These are phyloP conservation scores for Miamiensis avidus DNA, from an alignment of 169 alveolate genomes.

Conservation along the genomic window DNA sequence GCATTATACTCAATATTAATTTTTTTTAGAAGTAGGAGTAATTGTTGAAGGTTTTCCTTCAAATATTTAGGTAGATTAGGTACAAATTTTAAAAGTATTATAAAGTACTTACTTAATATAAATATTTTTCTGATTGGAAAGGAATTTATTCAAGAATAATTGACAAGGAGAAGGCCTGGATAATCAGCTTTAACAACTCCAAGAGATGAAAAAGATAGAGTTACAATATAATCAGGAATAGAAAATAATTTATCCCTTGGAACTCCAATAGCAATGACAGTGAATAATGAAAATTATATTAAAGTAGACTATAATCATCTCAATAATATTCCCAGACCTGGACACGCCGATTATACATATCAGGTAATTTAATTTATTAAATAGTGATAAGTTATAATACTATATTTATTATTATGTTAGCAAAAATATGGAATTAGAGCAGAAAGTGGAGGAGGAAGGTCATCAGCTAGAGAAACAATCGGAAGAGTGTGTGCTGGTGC, in stretches of 20 bases:
- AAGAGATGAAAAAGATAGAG: slow-evolving; percentile 66
- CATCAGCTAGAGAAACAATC: slow-evolving; percentile 76
- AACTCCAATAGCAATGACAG: slow-evolving; percentile 63
- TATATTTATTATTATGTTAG: not conserved
- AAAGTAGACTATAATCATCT: slow-evolving; percentile 24
- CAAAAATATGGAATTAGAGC: slow-evolving; percentile 38
- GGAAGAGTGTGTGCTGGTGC: slow-evolving; percentile 83
- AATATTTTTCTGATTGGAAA: not conserved
- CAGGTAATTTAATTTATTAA: slow-evolving; percentile 56
- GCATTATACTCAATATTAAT: not conserved
- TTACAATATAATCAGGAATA: slow-evolving; percentile 56
- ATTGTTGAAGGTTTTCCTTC: slow-evolving; percentile 81
- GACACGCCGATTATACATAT: slow-evolving; percentile 85
- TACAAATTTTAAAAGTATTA: not conserved
- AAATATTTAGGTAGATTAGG: slow-evolving; percentile 38
- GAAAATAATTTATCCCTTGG: slow-evolving; percentile 74
- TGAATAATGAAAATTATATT: slow-evolving; percentile 63
- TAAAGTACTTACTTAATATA: not conserved
- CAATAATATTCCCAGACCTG: slow-evolving; percentile 65
- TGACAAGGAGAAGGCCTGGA: slow-evolving; percentile 77
- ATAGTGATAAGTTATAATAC: slow-evolving; percentile 31
- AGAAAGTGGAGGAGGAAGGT: slow-evolving; percentile 78
- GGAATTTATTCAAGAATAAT: slow-evolving; percentile 55
- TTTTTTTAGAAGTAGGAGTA: slow-evolving; percentile 67
- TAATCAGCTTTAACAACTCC: slow-evolving; percentile 59